These are phyloP conservation scores for Nicotiana noctiflora DNA, from an alignment of 257 asterid genomes.

Conservation along the genomic window DNA sequence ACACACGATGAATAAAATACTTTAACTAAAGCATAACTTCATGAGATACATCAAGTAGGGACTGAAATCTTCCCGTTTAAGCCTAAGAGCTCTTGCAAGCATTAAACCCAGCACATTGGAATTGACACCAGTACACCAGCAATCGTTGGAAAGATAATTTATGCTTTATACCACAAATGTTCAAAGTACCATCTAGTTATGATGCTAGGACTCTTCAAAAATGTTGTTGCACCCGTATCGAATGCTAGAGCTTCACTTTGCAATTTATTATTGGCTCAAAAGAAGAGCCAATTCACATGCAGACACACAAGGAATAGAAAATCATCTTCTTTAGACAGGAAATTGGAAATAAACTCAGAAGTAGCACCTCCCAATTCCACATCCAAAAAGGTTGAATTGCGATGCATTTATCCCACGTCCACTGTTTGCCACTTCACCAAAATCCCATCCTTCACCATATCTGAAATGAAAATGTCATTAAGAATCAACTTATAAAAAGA, in stretches of 20 bases:
- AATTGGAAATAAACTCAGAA: slow-evolving; percentile 6
- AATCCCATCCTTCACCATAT: slow-evolving; percentile 99
- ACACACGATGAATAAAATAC: neutral
- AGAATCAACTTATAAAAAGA: slow-evolving; percentile 3
- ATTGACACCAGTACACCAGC: neutral
- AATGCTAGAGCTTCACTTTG: neutral
- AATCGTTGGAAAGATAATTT: neutral
- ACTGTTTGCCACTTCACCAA: slow-evolving; percentile 87
- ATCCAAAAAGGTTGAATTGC: slow-evolving; percentile 69
- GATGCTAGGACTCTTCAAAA: too few species aligned
- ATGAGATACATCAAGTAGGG: neutral
- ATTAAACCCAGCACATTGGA: neutral
- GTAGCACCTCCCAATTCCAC: slow-evolving; percentile 87
- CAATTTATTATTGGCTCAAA: neutral
- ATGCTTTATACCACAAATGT: neutral
- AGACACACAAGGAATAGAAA: slow-evolving; percentile 1
- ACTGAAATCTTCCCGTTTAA: neutral
- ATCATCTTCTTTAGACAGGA: neutral
- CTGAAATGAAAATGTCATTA: slow-evolving; percentile 25
- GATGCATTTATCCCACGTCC: slow-evolving; percentile 92
- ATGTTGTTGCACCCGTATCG: too few species aligned
- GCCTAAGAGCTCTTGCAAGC: slow-evolving; percentile 3
- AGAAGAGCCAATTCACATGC: neutral
- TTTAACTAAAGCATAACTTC: neutral
- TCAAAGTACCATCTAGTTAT: neutral